Conservation (phyloP, 345 rosid genomes). For the Gossypium rotundifolium region DNA sequence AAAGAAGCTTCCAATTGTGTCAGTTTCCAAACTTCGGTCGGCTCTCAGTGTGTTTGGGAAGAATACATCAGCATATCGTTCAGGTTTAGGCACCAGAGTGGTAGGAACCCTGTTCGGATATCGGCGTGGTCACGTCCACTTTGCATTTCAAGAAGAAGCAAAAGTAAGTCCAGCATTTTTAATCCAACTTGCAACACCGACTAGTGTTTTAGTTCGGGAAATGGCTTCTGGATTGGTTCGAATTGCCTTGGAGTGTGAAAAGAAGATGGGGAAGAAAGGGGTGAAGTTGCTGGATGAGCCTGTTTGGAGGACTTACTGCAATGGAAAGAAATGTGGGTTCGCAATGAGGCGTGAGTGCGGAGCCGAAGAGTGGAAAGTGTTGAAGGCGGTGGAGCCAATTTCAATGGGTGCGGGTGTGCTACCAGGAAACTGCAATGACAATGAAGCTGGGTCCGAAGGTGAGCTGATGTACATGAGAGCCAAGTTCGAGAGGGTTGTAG, state of each 20-base stretch:
- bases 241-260: conserved; percentile 77
- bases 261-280: conserved; percentile 36
- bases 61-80: conserved; percentile 20
- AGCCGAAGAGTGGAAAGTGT: conserved; percentile 53
- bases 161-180: conserved; percentile 53
- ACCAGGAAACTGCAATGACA: conserved; percentile 42
- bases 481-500: conserved; percentile 82
- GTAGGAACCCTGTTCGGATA: conserved; percentile 83
- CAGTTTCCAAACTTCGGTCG: conserved; percentile 54
- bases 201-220: conserved; percentile 70
- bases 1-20: conserved; percentile 29
- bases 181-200: conserved; percentile 76
- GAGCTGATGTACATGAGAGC: conserved; percentile 98
- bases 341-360: conserved; percentile 67
- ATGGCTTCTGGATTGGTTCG: conserved; percentile 94
- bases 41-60: conserved; percentile 42
- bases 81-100: conserved; percentile 53
- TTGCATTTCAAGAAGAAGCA: conserved; percentile 76
- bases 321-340: conserved; percentile 81
- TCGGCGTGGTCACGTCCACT: conserved; percentile 79
- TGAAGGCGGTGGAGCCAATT: conserved; percentile 72
- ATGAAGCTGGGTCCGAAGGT: conserved; percentile 47
- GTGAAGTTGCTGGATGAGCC: conserved; percentile 57
- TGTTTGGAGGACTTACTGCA: conserved; percentile 78
- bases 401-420: conserved; percentile 97